Evolutionary conservation across 2,329 filamentous ascomycete species (phyloP), one percentile per base, ranked within the genome.

Genomic region (Magnaporthiopsis rhizophila): DNA sequence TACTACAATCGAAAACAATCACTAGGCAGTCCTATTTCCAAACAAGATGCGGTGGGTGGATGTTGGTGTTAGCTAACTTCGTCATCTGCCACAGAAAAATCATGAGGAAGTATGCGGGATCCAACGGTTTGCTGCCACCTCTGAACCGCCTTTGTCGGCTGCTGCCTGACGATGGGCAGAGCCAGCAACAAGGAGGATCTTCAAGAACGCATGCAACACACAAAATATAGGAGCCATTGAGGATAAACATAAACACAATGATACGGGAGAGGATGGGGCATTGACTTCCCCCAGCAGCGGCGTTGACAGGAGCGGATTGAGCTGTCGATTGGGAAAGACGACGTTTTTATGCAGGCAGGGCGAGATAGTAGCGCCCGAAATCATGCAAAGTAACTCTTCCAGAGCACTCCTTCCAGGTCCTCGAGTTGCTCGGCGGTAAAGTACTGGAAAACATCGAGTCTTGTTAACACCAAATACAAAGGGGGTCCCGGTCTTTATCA

Each of bases 381-480:
- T 75, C 80, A 97, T 57, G 93, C 96, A 80, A 99, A 99, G 75
- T 99, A 99, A 76, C 94, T 98, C 88, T 99, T 99, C 95, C 95
- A 99, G 63, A 99, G 80, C 61, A 99, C 96, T 63, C 95, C 95
- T 72, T 97, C 93, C 65, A 99, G 77, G 73, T 98, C 94, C 75
- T 98, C 95, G 13, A 99, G 81, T 73, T 99, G 94, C 70, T 98
- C 95, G 36, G 89, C 80, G 32, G 92, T 92, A 74, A 99, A 99
- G 66, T 92, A 86, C 85, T 90, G 6, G 2, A 5, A 68, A n/a
- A 5, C 36, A 9, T n/a, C 3, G 24, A 21, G 45, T n/a, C 12
- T 57, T n/a, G 64, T 78, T 70, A 78, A 75, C 60, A 38, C 21
- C 3, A 59, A 5, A 18, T 4, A 34, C 24, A 60, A 32, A 36